These are phyloP conservation scores for Kodamaea neixiangensis DNA, from an alignment of 805 yeast genomes.

Conservation along the genomic window DNA sequence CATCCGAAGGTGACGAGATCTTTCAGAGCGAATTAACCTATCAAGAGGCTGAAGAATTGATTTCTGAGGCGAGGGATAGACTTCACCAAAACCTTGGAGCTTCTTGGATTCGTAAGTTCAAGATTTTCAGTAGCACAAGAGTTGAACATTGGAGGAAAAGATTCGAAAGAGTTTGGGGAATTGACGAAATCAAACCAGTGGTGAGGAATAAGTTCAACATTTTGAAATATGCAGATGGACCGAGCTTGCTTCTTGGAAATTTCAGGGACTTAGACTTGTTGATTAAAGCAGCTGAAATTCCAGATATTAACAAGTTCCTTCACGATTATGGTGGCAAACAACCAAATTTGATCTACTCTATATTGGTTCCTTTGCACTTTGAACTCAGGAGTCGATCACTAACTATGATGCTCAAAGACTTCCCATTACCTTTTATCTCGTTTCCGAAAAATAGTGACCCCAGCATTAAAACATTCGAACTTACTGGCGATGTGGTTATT, in stretches of 20 bases:
- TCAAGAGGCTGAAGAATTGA: conserved; percentile 28
- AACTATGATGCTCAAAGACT: conserved; percentile 52
- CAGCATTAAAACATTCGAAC: conserved; percentile 26
- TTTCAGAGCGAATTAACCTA: conserved; percentile 12
- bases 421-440: conserved; percentile 57
- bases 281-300: conserved; percentile 28
- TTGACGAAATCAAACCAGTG: conserved; percentile 30
- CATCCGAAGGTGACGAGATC: neutral
- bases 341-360: conserved; percentile 57
- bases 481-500: conserved; percentile 51
- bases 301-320: conserved; percentile 40
- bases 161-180: conserved; percentile 34
- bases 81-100: conserved; percentile 30
- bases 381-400: conserved; percentile 45
- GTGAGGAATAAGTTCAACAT: conserved; percentile 37
- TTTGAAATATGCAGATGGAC: conserved; percentile 35
- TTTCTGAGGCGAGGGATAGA: conserved; percentile 27
- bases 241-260: conserved; percentile 31
- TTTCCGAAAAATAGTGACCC: conserved; percentile 41
- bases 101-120: conserved; percentile 38
- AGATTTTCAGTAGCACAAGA: conserved; percentile 25
- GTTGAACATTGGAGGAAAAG: conserved; percentile 28
- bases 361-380: conserved; percentile 51
- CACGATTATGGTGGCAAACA: conserved; percentile 45
- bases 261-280: conserved; percentile 33